These are phyloP conservation scores for Plasmodium gonderi DNA, from an alignment of 169 alveolate species.

Conservation along the genomic window DNA sequence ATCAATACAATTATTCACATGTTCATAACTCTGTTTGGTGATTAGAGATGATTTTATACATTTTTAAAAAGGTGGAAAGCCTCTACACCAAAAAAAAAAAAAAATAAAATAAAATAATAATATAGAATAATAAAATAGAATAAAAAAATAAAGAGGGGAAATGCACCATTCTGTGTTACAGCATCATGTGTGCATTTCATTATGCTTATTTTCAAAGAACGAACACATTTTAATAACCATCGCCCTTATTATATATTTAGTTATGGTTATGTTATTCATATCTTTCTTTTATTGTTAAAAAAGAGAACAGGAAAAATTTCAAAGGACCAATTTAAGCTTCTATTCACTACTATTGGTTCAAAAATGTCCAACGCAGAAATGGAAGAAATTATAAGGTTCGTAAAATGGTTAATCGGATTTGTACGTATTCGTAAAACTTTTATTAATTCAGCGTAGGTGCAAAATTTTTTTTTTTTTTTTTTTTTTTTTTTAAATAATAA, in stretches of 20 bases:
- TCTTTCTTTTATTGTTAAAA: background rate
- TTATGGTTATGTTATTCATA: background rate
- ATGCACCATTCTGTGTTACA: background rate
- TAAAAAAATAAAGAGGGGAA: background rate
- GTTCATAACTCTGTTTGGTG: background rate
- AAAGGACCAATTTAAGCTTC: constrained; percentile 14
- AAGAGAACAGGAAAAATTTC: constrained; percentile 69
- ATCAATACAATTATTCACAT: background rate
- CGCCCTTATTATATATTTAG: background rate
- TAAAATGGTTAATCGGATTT: background rate
- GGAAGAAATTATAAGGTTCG: constrained; percentile 45
- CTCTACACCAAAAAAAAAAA: too few species aligned
- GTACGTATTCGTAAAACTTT: background rate
- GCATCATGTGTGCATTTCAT: background rate
- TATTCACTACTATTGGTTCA: constrained; percentile 70
- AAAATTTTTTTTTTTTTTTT: background rate
- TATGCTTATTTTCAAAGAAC: background rate
- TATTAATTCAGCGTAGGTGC: background rate
- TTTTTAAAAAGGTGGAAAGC: background rate
- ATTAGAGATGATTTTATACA: background rate
- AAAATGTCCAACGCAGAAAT: constrained; percentile 27
- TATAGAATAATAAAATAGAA: too few species aligned
- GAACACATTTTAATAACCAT: too few species aligned
- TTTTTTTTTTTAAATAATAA: background rate
- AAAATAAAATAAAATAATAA: too few species aligned